Evolutionary conservation across 208 protist genomes (phyloP), one percentile per base, ranked within the genome.

Genomic region (Jaenimonas drosophilae): DNA sequence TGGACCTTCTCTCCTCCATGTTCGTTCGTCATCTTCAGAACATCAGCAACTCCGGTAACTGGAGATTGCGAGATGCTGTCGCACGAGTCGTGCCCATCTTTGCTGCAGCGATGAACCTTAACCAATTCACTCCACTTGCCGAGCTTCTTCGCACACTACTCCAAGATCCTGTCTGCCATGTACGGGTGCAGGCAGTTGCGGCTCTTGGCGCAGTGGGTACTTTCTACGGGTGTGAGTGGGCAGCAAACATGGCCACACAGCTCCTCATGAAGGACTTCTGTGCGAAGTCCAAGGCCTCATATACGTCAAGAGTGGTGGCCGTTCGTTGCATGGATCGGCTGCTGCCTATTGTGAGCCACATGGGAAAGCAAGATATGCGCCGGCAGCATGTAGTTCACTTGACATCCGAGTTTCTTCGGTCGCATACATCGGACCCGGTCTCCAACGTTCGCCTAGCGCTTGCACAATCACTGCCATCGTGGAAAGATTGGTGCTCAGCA

Each of bases 361-460:
- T 90, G 17, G 39, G 43, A 7, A 48, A 63, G n/a, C 49, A 40
- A 21, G 81, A 86, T 28, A 29, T 53, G 55, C 61, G 48, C 28
- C 72, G 76, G 20, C 59, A 63, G 33, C 63, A 71, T 26, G 58
- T 90, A 7, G 41, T 74, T 33, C 46, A 59, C 37, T 55, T 44
- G 34, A 81, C 76, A 46, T 62, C 60, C 30, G 49, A 63, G 19
- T 39, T 86, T 49, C 38, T 86, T 28, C 37, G 44, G 36, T 29
- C 54, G 34, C 76, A 78, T 31, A 36, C 68, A 4, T 26, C 47
- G 25, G 81, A 90, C 39, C 28, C 43, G 3, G 81, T 90, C 17
- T 64, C 81, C 14, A 90, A 86, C 25, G 76, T 90, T 6, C 76
- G 81, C 24, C 59, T 86, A 32, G 58, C 76, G 5, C 43, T 74